Base-by-base conservation (phyloP, 495 filamentous ascomycete genomes). In the Chaetomium cochliodes region DNA sequence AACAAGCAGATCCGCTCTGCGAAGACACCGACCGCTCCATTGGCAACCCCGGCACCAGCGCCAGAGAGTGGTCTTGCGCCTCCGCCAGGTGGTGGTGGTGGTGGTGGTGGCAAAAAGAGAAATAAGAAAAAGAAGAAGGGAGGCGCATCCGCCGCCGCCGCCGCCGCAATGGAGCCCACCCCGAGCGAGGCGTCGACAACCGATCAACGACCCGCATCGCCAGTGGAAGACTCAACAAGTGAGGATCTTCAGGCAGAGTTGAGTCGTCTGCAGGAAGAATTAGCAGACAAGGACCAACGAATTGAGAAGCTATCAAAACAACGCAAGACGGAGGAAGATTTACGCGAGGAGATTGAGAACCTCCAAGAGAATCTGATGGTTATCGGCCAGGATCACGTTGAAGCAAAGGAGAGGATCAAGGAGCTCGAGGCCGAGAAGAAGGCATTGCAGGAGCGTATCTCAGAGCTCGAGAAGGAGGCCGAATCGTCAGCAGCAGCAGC, bases 121-220 rank as follows among this genome's bases (percentile, higher is more conserved):
- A 94, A 90, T 54, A 90, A 87, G 58, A 94, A 93, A 74, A 96
- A 93, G 81, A 96, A 94, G 83, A 96, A 92, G 81, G 85, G 82
- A 18, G 87, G 85, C 57, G 80, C 75, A 52, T 56, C 79, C 5
- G 59, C 63, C 5, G 55, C 69, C 16, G 55, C 69, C 16, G 57
- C 63, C 7, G 41, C 70, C 41, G 53, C 60, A 11, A 2, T 62
- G 0, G 74, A 73, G 41, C 39, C 63, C 41, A 57, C 70, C 16
- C 37, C 65, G 20, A 73, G 67, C 39, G 76, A 77, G 37, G 63
- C 70, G 11, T 68, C 71, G 16, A 54, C 49, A 5, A 46, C 44
- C n/a, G 75, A 76, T 33, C 70, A 70, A 5, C 58, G 65, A 15
- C 69, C 68, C 9, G 54, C 65, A 16, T 68, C 73, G 13, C 61